These are phyloP conservation scores for Penicillium turbatum DNA, from an alignment of 495 filamentous ascomycete genomes.

Conservation along the genomic window DNA sequence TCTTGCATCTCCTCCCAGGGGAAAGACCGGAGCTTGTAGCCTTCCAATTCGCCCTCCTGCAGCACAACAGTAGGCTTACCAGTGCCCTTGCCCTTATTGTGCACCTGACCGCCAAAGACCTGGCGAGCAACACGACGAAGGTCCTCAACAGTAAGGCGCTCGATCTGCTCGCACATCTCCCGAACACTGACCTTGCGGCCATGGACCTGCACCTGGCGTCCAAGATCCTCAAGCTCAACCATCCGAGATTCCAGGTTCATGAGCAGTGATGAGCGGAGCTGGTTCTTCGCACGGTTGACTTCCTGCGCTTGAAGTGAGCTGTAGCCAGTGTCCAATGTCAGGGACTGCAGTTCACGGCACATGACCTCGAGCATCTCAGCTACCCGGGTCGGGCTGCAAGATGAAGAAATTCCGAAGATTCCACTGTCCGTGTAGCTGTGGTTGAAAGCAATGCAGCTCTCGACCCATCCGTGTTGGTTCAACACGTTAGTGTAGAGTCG, in stretches of 20 bases:
- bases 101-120: constrained; percentile 72
- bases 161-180: constrained; percentile 90
- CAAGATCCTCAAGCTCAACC: constrained; percentile 98
- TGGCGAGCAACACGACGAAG: constrained; percentile 76
- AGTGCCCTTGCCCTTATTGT: constrained; percentile 72
- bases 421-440: constrained; percentile 95
- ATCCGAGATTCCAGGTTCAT: constrained; percentile 98
- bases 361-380: constrained; percentile 85
- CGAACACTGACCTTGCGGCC: constrained; percentile 82
- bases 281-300: constrained; percentile 97
- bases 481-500: constrained; percentile 95
- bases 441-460: constrained; percentile 92
- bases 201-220: constrained; percentile 92
- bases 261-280: constrained; percentile 80
- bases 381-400: constrained; percentile 71
- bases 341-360: constrained; percentile 77
- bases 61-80: constrained; percentile 93
- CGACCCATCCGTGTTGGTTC: constrained; percentile 95
- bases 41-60: constrained; percentile 63
- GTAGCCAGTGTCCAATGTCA: constrained; percentile 69
- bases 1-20: constrained; percentile 89
- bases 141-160: constrained; percentile 74
- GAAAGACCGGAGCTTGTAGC: constrained; percentile 48
- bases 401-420: constrained; percentile 87
- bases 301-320: constrained; percentile 66